Base-by-base conservation (phyloP, 2,329 filamentous ascomycete genomes). In the Talaromyces sp. region DNA sequence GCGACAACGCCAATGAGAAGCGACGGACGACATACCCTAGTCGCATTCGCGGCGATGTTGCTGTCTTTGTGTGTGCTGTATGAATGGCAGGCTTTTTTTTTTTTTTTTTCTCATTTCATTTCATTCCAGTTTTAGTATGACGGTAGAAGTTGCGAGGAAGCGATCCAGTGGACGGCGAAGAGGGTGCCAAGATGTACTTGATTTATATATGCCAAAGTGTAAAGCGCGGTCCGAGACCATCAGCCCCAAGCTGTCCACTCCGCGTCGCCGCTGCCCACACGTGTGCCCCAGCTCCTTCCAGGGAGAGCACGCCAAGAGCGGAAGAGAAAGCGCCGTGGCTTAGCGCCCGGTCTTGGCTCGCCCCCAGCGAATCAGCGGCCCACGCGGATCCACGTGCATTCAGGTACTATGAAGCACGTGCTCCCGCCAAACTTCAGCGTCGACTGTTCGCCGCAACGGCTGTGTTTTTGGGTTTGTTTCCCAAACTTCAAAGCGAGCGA, bases 261-360 rank as follows among this genome's bases (percentile, higher is more conserved):
- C 27, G 41, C 43, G 27, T 49, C 16, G 37, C 33, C 11, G 22
- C 22, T 43, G 56, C 24, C 41, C 9, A 41, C 59, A 61, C 59
- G 59, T 61, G 59, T 37, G 2, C 22, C 37, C 14, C 3, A 39
- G 31, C 31, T 31, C 9, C 37, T 16, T 39, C 13, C 11, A 4
- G 14, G 7, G 5, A 35, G 2, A 1, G 39, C 19, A 4, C 19
- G 59, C 59, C 59, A 61, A 61, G 59, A 61, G 59, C 43, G 59
- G 59, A 50, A 61, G 8, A 10, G 10, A 43, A 9, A 31, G 58
- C 41, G 58, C 58, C 43, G 58, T 49, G 58, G 27, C 59, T 61
- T 61, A 50, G 59, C 59, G 59, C 59, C 59, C 59, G 59, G 43
- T 39, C 59, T 61, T 61, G 59, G 59, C 59, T 22, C 10, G 5